Conservation (phyloP, 225 moss, liverwort and hornwort genomes). For the Pseudisothecium myosuroides region DNA sequence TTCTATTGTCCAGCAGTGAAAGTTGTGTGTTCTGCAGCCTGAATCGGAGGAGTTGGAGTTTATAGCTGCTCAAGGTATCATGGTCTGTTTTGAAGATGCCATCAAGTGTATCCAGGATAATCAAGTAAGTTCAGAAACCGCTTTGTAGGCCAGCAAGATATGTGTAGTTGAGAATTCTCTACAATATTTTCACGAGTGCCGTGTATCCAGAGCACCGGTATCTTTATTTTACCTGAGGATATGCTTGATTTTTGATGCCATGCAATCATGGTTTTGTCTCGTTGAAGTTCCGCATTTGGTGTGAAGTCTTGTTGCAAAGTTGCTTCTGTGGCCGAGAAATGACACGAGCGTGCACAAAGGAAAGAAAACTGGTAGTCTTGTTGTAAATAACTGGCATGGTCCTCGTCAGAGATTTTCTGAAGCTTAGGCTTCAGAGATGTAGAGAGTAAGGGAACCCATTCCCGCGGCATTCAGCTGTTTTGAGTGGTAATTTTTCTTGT, state of each 20-base stretch:
- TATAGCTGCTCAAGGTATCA: constrained; percentile 74
- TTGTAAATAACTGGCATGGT: not conserved
- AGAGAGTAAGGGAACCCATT: not conserved
- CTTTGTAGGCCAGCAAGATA: not conserved
- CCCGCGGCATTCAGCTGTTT: not conserved
- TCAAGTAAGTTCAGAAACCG: constrained; percentile 18
- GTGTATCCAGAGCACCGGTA: not conserved
- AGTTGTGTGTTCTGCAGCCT: constrained; percentile 43
- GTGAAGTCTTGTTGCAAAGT: not conserved
- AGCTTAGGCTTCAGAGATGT: not conserved
- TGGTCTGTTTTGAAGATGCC: constrained; percentile 70
- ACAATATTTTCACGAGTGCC: not conserved
- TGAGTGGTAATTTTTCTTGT: not conserved
- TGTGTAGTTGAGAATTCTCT: not conserved
- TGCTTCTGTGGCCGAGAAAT: not conserved
- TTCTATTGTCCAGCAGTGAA: not conserved
- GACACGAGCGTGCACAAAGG: not conserved
- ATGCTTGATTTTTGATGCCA: not conserved
- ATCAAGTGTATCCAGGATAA: constrained; percentile 53
- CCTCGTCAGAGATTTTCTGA: not conserved
- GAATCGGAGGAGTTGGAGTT: constrained; percentile 44
- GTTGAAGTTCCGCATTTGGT: not conserved
- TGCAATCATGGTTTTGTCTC: not conserved
- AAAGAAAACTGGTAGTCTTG: not conserved
- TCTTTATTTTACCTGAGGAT: not conserved